Base-by-base conservation (phyloP, 306 rosid species). In the Begonia loranthoides region DNA sequence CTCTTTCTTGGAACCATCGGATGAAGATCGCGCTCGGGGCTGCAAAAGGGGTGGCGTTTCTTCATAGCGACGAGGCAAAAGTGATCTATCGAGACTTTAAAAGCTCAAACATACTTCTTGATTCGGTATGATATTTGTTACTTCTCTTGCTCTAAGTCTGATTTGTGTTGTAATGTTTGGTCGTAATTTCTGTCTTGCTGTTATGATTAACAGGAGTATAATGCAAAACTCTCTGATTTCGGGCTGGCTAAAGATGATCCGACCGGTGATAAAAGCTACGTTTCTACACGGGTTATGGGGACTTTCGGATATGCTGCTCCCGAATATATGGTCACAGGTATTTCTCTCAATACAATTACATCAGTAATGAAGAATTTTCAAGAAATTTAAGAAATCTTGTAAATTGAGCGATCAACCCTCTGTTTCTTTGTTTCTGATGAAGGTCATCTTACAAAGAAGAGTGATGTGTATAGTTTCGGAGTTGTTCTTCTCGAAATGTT, bases 201-300 rank as follows among this genome's bases (percentile, higher is more conserved):
- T 28, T 28, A 7, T 7, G 6, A 52, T 50, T 49, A 45, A 61
- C 87, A 92, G 99, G 61, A 63, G 51, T 83, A 70, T 51, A 73
- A 68, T 60, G 96, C 94, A 39, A 83, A 86, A 55, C 96, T 92
- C 46, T 92, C 96, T 12, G 99, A 92, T 67, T 92, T 92, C 52
- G 99, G 99, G 44, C 77, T 92, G 78, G 99, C 99, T 41, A 92
- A 83, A 75, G 99, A 86, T 41, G 99, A 94, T 49, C 99, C 99
- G 4, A 80, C 70, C 3, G 94, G 78, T 50, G 94, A 79, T 73
- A 66, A 36, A 61, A 92, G 99, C 66, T 73, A 92, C 55, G 99
- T 92, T 73, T 86, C 99, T 62, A 92, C 99, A 12, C 60, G 99
- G 73, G 82, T 92, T 38, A 92, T 92, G 99, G 99, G 99, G 53